phyloP scores from a whole-genome alignment of 2,329 filamentous ascomycete species.

The Trichocomaceae sp. region DNA sequence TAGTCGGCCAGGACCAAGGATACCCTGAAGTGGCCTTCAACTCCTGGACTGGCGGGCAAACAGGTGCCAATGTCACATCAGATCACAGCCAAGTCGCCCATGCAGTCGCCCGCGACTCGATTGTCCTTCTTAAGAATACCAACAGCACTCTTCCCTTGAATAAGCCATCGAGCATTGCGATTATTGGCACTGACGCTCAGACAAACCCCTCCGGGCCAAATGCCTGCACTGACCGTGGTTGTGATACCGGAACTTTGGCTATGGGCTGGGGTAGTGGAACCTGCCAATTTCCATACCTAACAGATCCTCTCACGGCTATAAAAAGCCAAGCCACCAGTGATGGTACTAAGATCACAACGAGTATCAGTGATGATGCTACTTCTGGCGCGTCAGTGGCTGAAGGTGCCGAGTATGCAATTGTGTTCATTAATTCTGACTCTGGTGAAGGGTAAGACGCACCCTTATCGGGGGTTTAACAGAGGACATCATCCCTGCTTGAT shows the following conservation, averaged over 20 bases:
- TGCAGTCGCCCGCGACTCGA: conserved; percentile 65
- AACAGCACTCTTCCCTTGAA: conserved; percentile 46
- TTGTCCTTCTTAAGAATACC: conserved; percentile 59
- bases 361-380: conserved; percentile 23
- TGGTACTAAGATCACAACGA: conserved; percentile 7
- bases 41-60: conserved; percentile 33
- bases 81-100: conserved; percentile 57
- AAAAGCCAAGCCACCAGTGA: conserved; percentile 15
- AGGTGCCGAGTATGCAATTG: conserved; percentile 2
- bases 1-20: conserved; percentile 60
- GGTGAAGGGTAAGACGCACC: conserved; percentile 51
- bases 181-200: conserved; percentile 72
- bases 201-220: conserved; percentile 64
- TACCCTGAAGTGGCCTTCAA: conserved; percentile 47
- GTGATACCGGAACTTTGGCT: conserved; percentile 77
- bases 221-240: conserved; percentile 67
- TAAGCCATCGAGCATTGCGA: conserved; percentile 49
- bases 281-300: conserved; percentile 60
- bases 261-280: conserved; percentile 88
- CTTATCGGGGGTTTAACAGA: conserved; percentile 44
- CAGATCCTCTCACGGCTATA: conserved; percentile 6
- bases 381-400: background rate
- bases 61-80: conserved; percentile 55
- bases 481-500: conserved; percentile 9
- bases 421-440: conserved; percentile 27